These are phyloP conservation scores for Cairneyella variabilis DNA, from an alignment of 495 filamentous ascomycete genomes.

Conservation along the genomic window DNA sequence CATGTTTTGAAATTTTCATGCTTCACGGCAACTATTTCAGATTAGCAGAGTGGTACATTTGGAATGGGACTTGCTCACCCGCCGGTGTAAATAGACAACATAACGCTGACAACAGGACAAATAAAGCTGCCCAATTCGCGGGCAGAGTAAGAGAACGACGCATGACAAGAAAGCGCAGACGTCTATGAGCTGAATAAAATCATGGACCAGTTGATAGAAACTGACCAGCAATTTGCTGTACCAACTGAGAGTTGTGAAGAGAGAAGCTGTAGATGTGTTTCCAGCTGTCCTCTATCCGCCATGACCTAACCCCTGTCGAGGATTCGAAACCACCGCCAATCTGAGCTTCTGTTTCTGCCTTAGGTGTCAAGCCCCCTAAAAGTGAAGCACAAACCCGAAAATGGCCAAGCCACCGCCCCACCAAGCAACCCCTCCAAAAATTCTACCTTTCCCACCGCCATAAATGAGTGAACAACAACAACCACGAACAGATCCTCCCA, in stretches of 20 bases:
- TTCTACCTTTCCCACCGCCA: background rate
- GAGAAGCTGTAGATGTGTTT: background rate
- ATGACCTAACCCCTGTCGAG: constrained; percentile 1
- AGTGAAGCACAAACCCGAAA: background rate
- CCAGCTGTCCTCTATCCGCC: constrained; percentile 19
- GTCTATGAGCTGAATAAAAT: background rate
- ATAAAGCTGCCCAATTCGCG: constrained; percentile 52
- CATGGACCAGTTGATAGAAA: background rate
- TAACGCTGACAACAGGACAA: constrained; percentile 41
- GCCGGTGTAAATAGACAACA: constrained; percentile 42
- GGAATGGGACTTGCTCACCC: constrained; percentile 37
- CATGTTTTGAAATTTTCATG: constrained; percentile 96
- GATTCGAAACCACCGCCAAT: too few relatives aligned
- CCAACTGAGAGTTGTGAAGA: background rate
- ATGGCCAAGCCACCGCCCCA: constrained; percentile 22
- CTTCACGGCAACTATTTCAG: constrained; percentile 85
- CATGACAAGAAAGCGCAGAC: constrained; percentile 15
- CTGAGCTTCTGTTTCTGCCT: too few relatives aligned
- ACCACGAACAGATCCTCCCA: constrained; percentile 35
- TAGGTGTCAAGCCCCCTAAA: too few relatives aligned
- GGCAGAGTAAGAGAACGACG: constrained; percentile 34
- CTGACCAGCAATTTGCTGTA: constrained; percentile 8
- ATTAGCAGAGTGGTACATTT: background rate
- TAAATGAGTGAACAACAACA: constrained; percentile 23
- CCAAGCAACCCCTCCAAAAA: constrained; percentile 27